phyloP scores from a whole-genome alignment of 805 yeast species.

The Starmerella scarabaei region DNA sequence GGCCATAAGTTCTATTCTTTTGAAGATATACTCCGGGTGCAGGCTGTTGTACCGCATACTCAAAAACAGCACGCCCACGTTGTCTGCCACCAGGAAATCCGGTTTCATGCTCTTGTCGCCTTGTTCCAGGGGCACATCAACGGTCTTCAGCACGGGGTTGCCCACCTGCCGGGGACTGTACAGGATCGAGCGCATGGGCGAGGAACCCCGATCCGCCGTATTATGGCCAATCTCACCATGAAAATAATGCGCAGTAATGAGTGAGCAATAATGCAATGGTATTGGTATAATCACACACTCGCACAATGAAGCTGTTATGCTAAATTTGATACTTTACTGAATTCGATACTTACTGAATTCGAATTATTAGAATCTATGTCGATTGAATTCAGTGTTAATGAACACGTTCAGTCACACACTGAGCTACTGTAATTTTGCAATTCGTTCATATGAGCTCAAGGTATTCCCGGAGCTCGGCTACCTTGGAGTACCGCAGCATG shows the following conservation, averaged over 20 bases:
- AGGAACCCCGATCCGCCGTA: too few species aligned
- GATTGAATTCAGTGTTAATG: too few species aligned
- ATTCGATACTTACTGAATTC: too few species aligned
- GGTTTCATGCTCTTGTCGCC: conserved; percentile 25
- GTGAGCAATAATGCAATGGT: too few species aligned
- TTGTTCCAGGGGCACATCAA: conserved; percentile 21
- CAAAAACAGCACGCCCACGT: conserved; percentile 29
- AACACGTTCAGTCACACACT: background rate
- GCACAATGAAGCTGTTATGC: too few species aligned
- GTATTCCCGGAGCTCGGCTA: conserved; percentile 21
- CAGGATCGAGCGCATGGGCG: conserved; percentile 6
- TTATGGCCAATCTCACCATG: too few species aligned
- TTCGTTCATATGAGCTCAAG: conserved; percentile 15
- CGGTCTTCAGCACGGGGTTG: conserved; percentile 23
- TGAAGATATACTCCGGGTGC: conserved; percentile 32
- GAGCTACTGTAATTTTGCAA: background rate
- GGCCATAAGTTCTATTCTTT: conserved; percentile 28
- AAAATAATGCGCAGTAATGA: too few species aligned
- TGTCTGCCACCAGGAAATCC: conserved; percentile 28
- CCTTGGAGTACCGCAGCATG: conserved; percentile 53
- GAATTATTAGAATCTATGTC: too few species aligned
- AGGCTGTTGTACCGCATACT: conserved; percentile 27
- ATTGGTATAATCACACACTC: too few species aligned
- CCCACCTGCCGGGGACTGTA: conserved; percentile 23
- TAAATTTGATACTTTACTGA: too few species aligned